Conservation (phyloP, 192 early-diverging fungal genomes). For the Phycomyces nitens region DNA sequence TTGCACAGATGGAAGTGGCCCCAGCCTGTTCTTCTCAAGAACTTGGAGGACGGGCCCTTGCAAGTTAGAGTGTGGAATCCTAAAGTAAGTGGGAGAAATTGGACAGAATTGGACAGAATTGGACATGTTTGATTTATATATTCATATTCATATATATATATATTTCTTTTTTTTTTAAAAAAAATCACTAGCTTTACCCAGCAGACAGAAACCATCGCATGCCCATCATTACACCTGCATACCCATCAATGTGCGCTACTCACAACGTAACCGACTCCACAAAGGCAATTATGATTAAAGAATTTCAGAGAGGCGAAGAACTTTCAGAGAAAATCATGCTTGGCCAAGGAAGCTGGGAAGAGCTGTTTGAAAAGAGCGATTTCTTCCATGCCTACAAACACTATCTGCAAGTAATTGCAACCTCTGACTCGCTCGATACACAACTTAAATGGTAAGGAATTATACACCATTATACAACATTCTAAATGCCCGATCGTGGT, state of each 20-base stretch:
- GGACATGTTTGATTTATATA: no score
- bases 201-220: constrained; percentile 81
- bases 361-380: constrained; percentile 83
- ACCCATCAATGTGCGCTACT: constrained; percentile 97
- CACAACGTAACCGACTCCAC: constrained; percentile 94
- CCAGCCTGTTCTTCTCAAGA: constrained; percentile 83
- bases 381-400: constrained; percentile 86
- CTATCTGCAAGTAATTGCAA: constrained; percentile 88
- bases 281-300: constrained; percentile 72
- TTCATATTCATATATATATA: no score
- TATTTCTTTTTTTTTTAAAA: background rate
- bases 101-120: background rate
- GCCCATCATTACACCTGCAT: constrained; percentile 99
- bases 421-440: constrained; percentile 65
- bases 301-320: constrained; percentile 78
- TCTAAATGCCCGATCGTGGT: no score
- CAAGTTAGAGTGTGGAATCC: constrained; percentile 95
- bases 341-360: constrained; percentile 71
- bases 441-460: constrained; percentile 65
- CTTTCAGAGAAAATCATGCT: constrained; percentile 75
- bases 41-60: constrained; percentile 82
- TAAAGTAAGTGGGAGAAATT: constrained; percentile 32
- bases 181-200: constrained; percentile 53
- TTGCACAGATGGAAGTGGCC: constrained; percentile 93
- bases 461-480: no score